A percentile compares a stretch with the other conserved stretches of the same genome.
Evolutionary conservation across 805 yeast species (phyloP).

Genomic region (Blastobotrys parvus): DNA sequence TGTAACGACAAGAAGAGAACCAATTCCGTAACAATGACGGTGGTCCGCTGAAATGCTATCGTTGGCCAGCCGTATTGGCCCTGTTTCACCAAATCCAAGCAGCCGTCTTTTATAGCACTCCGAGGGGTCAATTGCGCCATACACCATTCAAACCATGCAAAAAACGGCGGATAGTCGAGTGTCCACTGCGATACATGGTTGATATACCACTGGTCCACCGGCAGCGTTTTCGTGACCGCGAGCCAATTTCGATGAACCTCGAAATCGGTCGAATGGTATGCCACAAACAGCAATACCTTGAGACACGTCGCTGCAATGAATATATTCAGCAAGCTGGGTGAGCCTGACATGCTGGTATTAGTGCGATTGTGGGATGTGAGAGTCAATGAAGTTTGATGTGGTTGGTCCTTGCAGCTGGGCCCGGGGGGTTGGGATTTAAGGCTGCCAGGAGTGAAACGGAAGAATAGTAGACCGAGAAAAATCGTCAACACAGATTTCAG

Average conservation of each 20-base stretch:
- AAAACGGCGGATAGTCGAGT: slow-evolving; percentile 93
- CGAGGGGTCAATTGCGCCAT: slow-evolving; percentile 64
- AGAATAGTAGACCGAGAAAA: background rate
- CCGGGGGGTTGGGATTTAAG: no score
- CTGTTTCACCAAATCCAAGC: slow-evolving; percentile 55
- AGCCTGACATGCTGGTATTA: no score
- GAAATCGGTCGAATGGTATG: slow-evolving; percentile 91
- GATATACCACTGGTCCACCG: slow-evolving; percentile 72
- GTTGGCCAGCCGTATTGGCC: slow-evolving; percentile 77
- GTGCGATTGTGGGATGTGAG: no score
- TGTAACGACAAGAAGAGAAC: slow-evolving; percentile 64
- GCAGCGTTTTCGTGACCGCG: slow-evolving; percentile 74
- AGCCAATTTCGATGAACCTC: slow-evolving; percentile 98
- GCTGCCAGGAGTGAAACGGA: background rate
- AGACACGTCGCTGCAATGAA: slow-evolving; percentile 56
- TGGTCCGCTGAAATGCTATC: slow-evolving; percentile 65
- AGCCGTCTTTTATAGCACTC: slow-evolving; percentile 60
- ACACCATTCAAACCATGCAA: slow-evolving; percentile 89
- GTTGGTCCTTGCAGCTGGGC: no score
- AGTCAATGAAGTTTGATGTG: no score
- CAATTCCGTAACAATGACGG: slow-evolving; percentile 73
- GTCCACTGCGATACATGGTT: slow-evolving; percentile 88
- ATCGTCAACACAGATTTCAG: background rate
- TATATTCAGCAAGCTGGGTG: slow-evolving; percentile 32
- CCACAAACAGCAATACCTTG: slow-evolving; percentile 58